Percentiles rank a stretch among this genome's conserved stretches.
phyloP scores from a whole-genome alignment of 371 early-diverging fungal species.

The Rhizomucor pusillus region DNA sequence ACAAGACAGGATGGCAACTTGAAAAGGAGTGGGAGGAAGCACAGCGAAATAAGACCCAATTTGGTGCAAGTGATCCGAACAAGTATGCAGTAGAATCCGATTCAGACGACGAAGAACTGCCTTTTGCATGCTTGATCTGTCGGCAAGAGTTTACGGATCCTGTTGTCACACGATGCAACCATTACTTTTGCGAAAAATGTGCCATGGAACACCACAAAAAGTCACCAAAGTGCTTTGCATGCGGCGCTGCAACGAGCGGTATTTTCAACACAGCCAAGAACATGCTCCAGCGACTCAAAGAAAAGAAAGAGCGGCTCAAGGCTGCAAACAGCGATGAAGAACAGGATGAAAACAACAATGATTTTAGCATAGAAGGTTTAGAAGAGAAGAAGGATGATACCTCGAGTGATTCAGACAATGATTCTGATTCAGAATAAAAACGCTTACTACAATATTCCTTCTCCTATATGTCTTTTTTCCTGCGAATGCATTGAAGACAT shows the following conservation, averaged over 20 bases:
- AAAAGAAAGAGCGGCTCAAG: slow-evolving; percentile 33
- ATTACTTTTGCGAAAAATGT: slow-evolving; percentile 96
- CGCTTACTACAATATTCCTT: too few relatives aligned
- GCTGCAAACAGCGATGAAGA: slow-evolving; percentile 22
- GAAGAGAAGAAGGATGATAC: slow-evolving; percentile 15
- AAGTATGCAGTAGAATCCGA: slow-evolving; percentile 53
- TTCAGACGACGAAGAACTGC: slow-evolving; percentile 66
- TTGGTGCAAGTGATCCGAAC: slow-evolving; percentile 48
- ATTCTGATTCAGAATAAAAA: too few relatives aligned
- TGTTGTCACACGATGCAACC: slow-evolving; percentile 89
- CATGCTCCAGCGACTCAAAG: slow-evolving; percentile 64
- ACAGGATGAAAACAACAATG: slow-evolving; percentile 33
- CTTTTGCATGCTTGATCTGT: slow-evolving; percentile 95
- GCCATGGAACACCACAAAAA: slow-evolving; percentile 80
- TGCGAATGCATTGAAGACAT: too few relatives aligned
- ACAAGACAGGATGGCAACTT: slow-evolving; percentile 95
- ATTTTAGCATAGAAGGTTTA: slow-evolving; percentile 32
- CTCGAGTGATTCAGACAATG: slow-evolving; percentile 7
- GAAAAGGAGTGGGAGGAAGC: slow-evolving; percentile 94
- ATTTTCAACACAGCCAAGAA: slow-evolving; percentile 85
- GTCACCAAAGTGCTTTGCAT: slow-evolving; percentile 89
- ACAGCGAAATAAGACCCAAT: slow-evolving; percentile 59
- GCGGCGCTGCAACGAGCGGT: slow-evolving; percentile 83
- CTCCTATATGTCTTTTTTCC: too few relatives aligned
- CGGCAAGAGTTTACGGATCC: slow-evolving; percentile 83